These are phyloP conservation scores for Populus nigra DNA, from an alignment of 345 rosid species.

Conservation along the genomic window DNA sequence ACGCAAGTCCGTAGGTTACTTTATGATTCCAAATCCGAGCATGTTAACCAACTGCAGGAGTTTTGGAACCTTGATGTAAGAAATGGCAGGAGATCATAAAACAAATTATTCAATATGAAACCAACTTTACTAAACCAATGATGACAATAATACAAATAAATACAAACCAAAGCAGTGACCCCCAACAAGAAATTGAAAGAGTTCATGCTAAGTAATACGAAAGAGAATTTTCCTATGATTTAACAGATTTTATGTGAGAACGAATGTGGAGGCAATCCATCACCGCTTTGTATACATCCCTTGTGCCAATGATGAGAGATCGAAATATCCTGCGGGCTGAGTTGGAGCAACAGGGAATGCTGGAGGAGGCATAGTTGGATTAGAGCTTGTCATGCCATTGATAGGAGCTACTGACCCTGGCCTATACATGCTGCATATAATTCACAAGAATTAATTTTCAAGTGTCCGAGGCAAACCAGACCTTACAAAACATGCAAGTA, in stretches of 20 bases:
- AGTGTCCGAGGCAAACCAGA: background rate
- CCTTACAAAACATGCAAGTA: background rate
- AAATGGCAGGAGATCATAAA: background rate
- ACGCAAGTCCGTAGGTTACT: background rate
- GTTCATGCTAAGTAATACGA: background rate
- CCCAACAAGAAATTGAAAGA: background rate
- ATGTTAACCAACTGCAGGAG: background rate
- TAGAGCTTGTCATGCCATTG: conserved; percentile 15
- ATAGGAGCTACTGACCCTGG: conserved; percentile 27
- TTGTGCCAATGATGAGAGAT: conserved; percentile 46
- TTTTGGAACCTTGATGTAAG: background rate
- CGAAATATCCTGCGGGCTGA: conserved; percentile 41
- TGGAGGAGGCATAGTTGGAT: conserved; percentile 21
- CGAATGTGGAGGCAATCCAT: background rate
- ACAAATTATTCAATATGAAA: background rate
- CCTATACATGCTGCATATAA: conserved; percentile 29
- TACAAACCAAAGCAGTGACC: conserved; percentile 4
- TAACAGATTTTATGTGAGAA: background rate
- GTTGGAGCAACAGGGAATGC: conserved; percentile 24
- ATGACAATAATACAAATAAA: conserved; percentile 8
- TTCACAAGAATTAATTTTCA: background rate
- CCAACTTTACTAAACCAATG: conserved; percentile 7
- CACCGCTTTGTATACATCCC: conserved; percentile 43
- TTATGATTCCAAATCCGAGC: background rate
- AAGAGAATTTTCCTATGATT: background rate